phyloP scores from a whole-genome alignment of 73 alveolate genomes.

The Paramecium caudatum region DNA sequence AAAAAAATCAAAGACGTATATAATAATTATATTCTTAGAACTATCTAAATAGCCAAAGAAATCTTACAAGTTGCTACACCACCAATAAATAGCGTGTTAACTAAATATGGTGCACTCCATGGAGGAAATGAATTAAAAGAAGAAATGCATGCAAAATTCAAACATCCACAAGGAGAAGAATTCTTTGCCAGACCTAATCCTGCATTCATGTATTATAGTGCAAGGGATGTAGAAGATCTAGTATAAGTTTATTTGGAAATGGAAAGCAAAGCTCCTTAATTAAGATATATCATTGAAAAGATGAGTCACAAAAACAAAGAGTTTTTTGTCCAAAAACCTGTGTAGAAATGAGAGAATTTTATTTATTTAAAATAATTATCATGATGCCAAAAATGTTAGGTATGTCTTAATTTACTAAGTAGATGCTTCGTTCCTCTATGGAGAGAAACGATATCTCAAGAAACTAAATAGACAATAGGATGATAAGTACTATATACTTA shows the following conservation, averaged over 20 bases:
- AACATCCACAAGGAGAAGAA: background rate
- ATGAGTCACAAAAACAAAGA: slow-evolving; percentile 46
- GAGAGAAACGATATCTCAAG: slow-evolving; percentile 60
- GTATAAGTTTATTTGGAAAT: slow-evolving; percentile 37
- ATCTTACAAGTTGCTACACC: slow-evolving; percentile 3
- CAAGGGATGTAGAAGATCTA: slow-evolving; percentile 59
- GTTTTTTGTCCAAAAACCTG: background rate
- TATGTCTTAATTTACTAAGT: background rate
- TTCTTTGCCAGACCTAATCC: slow-evolving; percentile 57
- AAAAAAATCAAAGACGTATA: background rate
- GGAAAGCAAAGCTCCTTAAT: background rate
- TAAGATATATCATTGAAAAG: slow-evolving; percentile 37
- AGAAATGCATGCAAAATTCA: slow-evolving; percentile 28
- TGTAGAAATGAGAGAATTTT: background rate
- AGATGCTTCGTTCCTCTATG: slow-evolving; percentile 64
- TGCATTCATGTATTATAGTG: slow-evolving; percentile 22
- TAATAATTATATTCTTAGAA: background rate
- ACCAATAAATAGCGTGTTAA: slow-evolving; percentile 48
- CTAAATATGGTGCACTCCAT: slow-evolving; percentile 1
- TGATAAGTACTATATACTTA: slow-evolving; percentile 23
- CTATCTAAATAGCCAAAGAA: slow-evolving; percentile 1
- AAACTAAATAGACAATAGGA: background rate
- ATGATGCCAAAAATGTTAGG: slow-evolving; percentile 66
- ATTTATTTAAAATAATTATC: background rate
- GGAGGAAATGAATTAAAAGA: slow-evolving; percentile 53